phyloP scores from a whole-genome alignment of 371 early-diverging fungal species.

The Choanephora cucurbitarum region DNA sequence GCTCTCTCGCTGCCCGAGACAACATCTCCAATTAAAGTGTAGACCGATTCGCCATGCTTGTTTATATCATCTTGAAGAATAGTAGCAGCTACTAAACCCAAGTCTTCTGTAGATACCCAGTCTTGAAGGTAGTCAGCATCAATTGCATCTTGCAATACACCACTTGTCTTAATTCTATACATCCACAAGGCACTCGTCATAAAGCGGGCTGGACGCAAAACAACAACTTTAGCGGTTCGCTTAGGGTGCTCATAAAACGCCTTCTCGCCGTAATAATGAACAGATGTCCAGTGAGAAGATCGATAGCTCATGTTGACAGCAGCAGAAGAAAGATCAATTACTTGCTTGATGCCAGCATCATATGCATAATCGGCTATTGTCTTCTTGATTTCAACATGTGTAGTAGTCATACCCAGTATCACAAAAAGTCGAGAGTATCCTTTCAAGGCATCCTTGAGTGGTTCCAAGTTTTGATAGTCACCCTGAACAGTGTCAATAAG shows the following conservation, averaged over 20 bases:
- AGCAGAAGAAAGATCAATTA: constrained; percentile 34
- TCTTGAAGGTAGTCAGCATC: neutral
- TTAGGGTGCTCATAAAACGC: constrained; percentile 25
- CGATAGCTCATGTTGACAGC: constrained; percentile 18
- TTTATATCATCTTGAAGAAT: constrained; percentile 14
- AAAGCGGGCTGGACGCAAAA: constrained; percentile 34
- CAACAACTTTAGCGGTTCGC: constrained; percentile 26
- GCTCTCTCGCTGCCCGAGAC: constrained; percentile 4
- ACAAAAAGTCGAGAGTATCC: constrained; percentile 36
- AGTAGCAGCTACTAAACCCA: constrained; percentile 17
- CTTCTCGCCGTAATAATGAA: constrained; percentile 31
- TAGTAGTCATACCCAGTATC: constrained; percentile 7
- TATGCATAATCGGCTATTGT: constrained; percentile 23
- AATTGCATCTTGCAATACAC: too few relatives aligned
- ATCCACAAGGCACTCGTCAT: constrained; percentile 22
- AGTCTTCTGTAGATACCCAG: constrained; percentile 18
- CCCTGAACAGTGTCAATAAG: constrained; percentile 28
- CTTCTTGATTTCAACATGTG: constrained; percentile 13
- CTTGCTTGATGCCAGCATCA: constrained; percentile 36
- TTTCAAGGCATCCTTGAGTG: constrained; percentile 21
- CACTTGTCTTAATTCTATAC: too few relatives aligned
- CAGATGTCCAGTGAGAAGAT: constrained; percentile 3
- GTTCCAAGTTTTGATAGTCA: constrained; percentile 22
- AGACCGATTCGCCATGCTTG: constrained; percentile 21
- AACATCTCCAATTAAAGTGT: constrained; percentile 8